These are phyloP conservation scores for Flueggea neowawraea DNA, from an alignment of 441 rosid genomes.

Conservation along the genomic window DNA sequence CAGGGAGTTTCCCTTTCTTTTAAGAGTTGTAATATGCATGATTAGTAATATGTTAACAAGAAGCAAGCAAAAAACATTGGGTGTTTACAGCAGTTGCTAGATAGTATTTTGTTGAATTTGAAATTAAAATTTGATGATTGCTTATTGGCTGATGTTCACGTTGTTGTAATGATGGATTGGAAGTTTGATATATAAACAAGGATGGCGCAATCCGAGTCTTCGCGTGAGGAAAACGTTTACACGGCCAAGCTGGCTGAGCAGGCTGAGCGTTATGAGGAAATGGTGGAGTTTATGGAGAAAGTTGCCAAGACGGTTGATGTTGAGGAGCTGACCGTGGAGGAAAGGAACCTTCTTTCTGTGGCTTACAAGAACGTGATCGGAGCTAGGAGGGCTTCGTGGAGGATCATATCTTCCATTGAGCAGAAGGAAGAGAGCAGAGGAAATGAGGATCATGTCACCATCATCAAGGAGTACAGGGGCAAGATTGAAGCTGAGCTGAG, in stretches of 20 bases:
- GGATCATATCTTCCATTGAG: slow-evolving; percentile 95
- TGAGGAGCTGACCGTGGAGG: slow-evolving; percentile 93
- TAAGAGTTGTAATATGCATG: too few relatives aligned
- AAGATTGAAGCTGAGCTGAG: slow-evolving; percentile 86
- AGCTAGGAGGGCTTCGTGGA: slow-evolving; percentile 98
- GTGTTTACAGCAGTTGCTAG: too few relatives aligned
- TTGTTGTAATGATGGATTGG: slow-evolving; percentile 3
- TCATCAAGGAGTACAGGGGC: slow-evolving; percentile 85
- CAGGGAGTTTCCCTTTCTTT: too few relatives aligned
- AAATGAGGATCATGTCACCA: slow-evolving; percentile 69
- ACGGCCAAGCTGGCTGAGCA: slow-evolving; percentile 97
- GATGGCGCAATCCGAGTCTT: slow-evolving; percentile 62
- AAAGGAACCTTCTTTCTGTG: slow-evolving; percentile 90
- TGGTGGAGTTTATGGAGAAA: slow-evolving; percentile 98
- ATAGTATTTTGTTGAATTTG: too few relatives aligned
- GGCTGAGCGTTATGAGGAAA: slow-evolving; percentile 95
- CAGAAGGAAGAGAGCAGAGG: slow-evolving; percentile 98
- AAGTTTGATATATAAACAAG: slow-evolving; percentile 14
- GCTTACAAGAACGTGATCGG: slow-evolving; percentile 98
- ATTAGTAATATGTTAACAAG: too few relatives aligned
- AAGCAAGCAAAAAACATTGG: too few relatives aligned
- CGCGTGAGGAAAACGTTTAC: slow-evolving; percentile 88
- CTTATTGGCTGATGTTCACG: neutral
- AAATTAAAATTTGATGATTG: neutral
- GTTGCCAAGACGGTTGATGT: slow-evolving; percentile 78